A percentile compares a stretch with the other conserved stretches of the same genome.
Conservation (phyloP, 2,329 filamentous ascomycete genomes). For the Scedosporium dehoogii region DNA sequence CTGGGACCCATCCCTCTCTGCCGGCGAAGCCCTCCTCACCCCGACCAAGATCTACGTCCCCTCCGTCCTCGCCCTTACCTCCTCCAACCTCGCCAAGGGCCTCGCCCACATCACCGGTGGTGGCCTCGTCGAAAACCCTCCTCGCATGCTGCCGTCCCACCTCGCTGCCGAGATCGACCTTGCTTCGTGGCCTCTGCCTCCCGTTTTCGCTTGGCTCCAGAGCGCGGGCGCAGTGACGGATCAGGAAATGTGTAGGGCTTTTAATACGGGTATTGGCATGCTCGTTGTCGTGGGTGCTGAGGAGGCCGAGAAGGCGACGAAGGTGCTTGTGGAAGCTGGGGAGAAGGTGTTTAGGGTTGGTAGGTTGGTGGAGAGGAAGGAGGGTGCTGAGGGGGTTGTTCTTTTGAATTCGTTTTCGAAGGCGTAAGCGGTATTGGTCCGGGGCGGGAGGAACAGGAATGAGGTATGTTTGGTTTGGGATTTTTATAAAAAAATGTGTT, state of each 20-base stretch:
- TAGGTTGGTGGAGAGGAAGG: conserved; percentile 49
- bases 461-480: no score
- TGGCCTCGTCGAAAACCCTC: conserved; percentile 86
- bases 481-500: no score
- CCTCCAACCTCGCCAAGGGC: conserved; percentile 66
- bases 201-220: conserved; percentile 84
- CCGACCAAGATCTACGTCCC: conserved; percentile 94
- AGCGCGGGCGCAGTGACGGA: conserved; percentile 58
- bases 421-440: background rate
- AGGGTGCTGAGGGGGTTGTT: conserved; percentile 21
- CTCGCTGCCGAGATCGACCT: conserved; percentile 77
- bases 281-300: conserved; percentile 66
- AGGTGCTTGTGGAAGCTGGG: conserved; percentile 53
- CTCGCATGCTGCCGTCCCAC: conserved; percentile 74
- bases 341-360: conserved; percentile 75
- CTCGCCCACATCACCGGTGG: conserved; percentile 96
- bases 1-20: conserved; percentile 54
- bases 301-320: conserved; percentile 50
- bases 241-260: conserved; percentile 79
- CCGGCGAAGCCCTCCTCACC: conserved; percentile 73
- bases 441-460: no score
- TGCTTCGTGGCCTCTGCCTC: conserved; percentile 61
- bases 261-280: conserved; percentile 95
- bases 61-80: conserved; percentile 57
- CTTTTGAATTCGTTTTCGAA: conserved; percentile 30